Evolutionary conservation across 2,329 filamentous ascomycete species (phyloP).

Genomic region (Talaromyces sp.): DNA sequence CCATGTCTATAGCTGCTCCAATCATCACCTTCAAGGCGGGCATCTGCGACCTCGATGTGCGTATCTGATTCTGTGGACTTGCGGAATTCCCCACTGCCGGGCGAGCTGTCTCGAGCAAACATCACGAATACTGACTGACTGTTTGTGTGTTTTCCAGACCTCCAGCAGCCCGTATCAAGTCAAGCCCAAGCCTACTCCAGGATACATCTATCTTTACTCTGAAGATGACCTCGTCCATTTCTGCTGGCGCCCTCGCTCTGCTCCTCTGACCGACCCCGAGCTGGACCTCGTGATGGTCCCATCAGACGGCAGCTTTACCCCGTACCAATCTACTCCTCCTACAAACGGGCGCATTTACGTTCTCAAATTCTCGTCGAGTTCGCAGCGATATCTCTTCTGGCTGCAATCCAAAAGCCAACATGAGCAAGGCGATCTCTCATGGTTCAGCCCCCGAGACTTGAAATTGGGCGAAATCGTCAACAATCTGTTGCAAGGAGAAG

Average conservation of each 20-base stretch:
- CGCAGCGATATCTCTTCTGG: constrained; percentile 91
- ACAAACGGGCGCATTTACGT: constrained; percentile 85
- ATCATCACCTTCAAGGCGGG: constrained; percentile 97
- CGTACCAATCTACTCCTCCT: constrained; percentile 62
- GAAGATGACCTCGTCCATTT: constrained; percentile 96
- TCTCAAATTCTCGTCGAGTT: constrained; percentile 89
- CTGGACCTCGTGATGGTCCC: constrained; percentile 93
- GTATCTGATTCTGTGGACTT: constrained; percentile 30
- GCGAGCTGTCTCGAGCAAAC: constrained; percentile 1
- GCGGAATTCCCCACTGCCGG: background rate
- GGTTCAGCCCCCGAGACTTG: constrained; percentile 77
- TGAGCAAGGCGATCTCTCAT: constrained; percentile 62
- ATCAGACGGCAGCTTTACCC: constrained; percentile 77
- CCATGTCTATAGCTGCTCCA: constrained; percentile 73
- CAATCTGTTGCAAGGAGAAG: constrained; percentile 77
- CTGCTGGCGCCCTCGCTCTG: constrained; percentile 84
- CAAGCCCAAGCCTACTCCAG: constrained; percentile 65
- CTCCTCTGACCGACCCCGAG: constrained; percentile 66
- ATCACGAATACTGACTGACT: constrained; percentile 3
- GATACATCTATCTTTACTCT: constrained; percentile 86
- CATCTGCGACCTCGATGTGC: constrained; percentile 76
- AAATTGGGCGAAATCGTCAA: constrained; percentile 88
- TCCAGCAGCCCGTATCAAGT: constrained; percentile 63
- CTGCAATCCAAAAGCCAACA: constrained; percentile 85
- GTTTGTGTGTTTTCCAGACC: constrained; percentile 29